A percentile compares a stretch with the other conserved stretches of the same genome.
phyloP scores from a whole-genome alignment of 176 grass and related monocot species.

The Oryza australiensis region DNA sequence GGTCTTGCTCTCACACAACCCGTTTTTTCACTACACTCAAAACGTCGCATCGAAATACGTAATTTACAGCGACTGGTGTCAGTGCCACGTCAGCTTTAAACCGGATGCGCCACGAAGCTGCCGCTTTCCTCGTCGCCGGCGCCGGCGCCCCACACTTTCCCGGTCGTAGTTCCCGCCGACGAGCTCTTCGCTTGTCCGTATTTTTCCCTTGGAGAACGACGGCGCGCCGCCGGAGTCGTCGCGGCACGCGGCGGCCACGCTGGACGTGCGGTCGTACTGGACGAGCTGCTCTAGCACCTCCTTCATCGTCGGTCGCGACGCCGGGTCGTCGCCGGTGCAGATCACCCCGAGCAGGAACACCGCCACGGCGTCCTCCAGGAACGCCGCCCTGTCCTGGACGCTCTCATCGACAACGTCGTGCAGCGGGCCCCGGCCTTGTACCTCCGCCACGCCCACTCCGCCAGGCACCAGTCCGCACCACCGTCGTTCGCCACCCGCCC shows the following conservation, averaged over 20 bases:
- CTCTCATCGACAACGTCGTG: conserved; percentile 34
- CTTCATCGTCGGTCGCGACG: conserved; percentile 60
- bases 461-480: conserved; percentile 30
- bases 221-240: not conserved
- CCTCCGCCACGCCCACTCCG: conserved; percentile 52
- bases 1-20: too few relatives aligned
- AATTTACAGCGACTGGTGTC: not conserved
- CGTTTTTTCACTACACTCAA: not conserved
- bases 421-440: conserved; percentile 22
- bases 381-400: conserved; percentile 20
- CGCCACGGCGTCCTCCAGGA: conserved; percentile 39
- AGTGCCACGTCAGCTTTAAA: not conserved
- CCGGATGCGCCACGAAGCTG: conserved; percentile 28
- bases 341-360: conserved; percentile 53
- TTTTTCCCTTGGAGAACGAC: not conserved
- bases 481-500: conserved; percentile 45
- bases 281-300: conserved; percentile 38
- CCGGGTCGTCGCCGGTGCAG: conserved; percentile 49
- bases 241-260: conserved; percentile 11
- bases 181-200: not conserved
- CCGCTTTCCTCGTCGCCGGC: conserved; percentile 7
- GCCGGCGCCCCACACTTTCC: not conserved
- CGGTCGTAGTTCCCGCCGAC: rapidly evolving
- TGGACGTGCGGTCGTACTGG: conserved; percentile 39
- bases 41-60: not conserved